Evolutionary conservation across 148 eudicot genomes (phyloP).

Genomic region (Cornus controversa): DNA sequence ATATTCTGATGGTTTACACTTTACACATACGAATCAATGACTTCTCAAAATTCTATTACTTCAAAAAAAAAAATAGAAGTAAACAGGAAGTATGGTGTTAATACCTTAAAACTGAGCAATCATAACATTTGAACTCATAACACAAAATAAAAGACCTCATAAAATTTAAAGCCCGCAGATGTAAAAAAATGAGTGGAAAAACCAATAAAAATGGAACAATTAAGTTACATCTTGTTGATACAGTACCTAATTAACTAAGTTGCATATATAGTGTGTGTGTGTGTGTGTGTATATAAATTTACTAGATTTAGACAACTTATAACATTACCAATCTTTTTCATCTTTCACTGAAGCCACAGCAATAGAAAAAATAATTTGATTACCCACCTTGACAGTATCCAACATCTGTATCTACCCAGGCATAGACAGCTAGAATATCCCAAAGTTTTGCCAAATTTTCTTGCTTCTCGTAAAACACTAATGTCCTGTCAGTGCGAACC

Average conservation of each 20-base stretch:
- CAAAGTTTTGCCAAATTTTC: conserved; percentile 88
- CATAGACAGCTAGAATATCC: conserved; percentile 87
- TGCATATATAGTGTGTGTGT: too few relatives aligned
- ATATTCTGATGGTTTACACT: background rate
- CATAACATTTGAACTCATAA: background rate
- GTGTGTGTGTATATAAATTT: too few relatives aligned
- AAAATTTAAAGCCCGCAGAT: background rate
- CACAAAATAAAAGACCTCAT: background rate
- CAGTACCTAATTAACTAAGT: background rate
- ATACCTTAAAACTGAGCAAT: conserved; percentile 1
- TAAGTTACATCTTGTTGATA: background rate
- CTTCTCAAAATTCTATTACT: background rate
- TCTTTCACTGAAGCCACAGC: background rate
- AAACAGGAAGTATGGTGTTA: background rate
- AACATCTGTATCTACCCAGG: conserved; percentile 90
- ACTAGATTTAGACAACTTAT: background rate
- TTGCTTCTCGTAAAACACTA: conserved; percentile 82
- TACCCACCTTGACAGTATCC: conserved; percentile 96
- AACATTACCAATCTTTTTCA: background rate
- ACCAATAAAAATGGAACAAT: background rate
- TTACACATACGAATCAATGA: background rate
- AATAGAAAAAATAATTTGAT: conserved; percentile 9
- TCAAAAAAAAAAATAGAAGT: background rate
- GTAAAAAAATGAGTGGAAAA: background rate
- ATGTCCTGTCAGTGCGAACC: conserved; percentile 86